Conservation (phyloP, 352 stramenopile genomes). For the Elongisporangium anandrum region DNA sequence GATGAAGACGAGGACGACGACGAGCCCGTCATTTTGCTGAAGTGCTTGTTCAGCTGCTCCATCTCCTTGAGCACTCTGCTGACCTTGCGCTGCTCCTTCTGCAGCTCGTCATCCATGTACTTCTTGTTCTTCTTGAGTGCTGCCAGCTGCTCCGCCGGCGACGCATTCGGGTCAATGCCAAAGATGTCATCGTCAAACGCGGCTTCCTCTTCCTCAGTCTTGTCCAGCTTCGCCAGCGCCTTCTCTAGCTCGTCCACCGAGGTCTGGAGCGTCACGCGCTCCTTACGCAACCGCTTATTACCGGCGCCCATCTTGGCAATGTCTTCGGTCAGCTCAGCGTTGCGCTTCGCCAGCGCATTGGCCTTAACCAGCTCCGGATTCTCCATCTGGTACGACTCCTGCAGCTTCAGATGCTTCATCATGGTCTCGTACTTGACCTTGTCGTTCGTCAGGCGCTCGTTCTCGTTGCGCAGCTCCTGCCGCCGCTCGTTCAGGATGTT, state of each 20-base stretch:
- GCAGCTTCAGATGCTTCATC: conserved; percentile 81
- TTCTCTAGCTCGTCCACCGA: conserved; percentile 70
- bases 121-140: conserved; percentile 63
- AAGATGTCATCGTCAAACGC: conserved; percentile 76
- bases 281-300: conserved; percentile 82
- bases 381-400: conserved; percentile 63
- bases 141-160: conserved; percentile 50
- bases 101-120: conserved; percentile 73
- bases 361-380: conserved; percentile 77
- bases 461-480: conserved; percentile 65
- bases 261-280: conserved; percentile 61
- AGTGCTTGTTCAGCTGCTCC: conserved; percentile 79
- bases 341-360: conserved; percentile 69
- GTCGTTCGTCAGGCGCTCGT: conserved; percentile 63
- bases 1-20: conserved; percentile 35
- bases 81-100: conserved; percentile 77
- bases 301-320: conserved; percentile 80
- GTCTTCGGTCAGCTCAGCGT: conserved; percentile 76
- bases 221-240: conserved; percentile 57
- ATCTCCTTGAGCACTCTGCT: conserved; percentile 77
- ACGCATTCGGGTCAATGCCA: conserved; percentile 55
- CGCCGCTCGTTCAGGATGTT: conserved; percentile 56
- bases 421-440: conserved; percentile 71
- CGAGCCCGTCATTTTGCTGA: conserved; percentile 36
- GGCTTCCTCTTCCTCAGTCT: conserved; percentile 49